A percentile compares a stretch with the other conserved stretches of the same genome.
Evolutionary conservation across 2,329 filamentous ascomycete species (phyloP).

Genomic region (Cercospora sojina): DNA sequence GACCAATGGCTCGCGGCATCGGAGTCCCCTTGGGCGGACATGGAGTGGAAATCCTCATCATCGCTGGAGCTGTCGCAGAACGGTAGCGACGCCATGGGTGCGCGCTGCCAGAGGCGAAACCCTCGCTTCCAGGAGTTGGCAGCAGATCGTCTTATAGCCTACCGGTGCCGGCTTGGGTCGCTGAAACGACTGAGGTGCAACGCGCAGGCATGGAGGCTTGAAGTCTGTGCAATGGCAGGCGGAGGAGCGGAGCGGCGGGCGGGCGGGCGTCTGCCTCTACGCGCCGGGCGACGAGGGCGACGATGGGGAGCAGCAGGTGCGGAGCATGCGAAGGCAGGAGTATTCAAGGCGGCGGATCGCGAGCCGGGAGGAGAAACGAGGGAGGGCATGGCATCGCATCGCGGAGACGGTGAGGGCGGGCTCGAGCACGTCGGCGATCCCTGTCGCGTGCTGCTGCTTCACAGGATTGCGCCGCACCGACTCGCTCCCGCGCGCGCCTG

Average conservation of each 20-base stretch:
- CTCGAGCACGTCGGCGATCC: neutral
- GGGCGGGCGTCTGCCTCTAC: neutral
- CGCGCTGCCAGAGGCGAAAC: neutral
- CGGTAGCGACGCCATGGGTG: conserved; percentile 24
- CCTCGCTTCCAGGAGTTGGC: neutral
- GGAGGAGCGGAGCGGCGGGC: neutral
- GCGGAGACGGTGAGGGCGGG: neutral
- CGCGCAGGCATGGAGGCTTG: conserved; percentile 11
- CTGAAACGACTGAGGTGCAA: conserved; percentile 10
- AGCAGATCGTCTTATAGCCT: neutral
- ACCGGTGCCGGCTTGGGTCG: conserved; percentile 5
- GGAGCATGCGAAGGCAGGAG: neutral
- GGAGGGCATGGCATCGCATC: neutral
- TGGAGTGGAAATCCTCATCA: conserved; percentile 32
- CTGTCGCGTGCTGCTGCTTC: neutral
- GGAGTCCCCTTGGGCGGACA: conserved; percentile 21
- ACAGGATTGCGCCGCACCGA: neutral
- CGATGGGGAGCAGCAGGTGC: neutral
- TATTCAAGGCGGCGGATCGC: neutral
- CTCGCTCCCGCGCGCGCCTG: neutral
- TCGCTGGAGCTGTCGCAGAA: conserved; percentile 22
- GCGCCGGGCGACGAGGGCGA: neutral
- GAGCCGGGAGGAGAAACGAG: neutral
- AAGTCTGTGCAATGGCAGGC: neutral
- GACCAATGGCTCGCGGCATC: neutral